Evolutionary conservation across 257 asterid species (phyloP).

Genomic region (Rubia yunnanensis): DNA sequence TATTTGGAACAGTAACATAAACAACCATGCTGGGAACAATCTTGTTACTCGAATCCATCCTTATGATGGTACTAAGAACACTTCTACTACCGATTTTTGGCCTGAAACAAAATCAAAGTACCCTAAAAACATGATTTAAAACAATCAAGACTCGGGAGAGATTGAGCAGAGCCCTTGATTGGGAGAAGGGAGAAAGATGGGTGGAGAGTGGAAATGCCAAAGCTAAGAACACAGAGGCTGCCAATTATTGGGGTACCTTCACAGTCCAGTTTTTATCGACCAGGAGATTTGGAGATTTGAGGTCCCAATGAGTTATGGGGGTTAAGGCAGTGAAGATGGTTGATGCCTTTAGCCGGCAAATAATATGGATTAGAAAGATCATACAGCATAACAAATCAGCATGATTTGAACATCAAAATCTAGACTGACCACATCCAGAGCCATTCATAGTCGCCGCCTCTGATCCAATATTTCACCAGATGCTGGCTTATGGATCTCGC

Average conservation of each 20-base stretch:
- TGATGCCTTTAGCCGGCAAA: slow-evolving; percentile 74
- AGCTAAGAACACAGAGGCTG: slow-evolving; percentile 68
- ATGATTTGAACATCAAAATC: slow-evolving; percentile 1
- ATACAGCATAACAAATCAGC: not conserved
- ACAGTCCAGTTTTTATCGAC: no score
- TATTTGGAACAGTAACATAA: slow-evolving; percentile 89
- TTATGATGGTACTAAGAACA: slow-evolving; percentile 21
- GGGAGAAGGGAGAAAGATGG: slow-evolving; percentile 20
- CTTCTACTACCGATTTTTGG: slow-evolving; percentile 33
- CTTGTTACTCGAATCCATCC: slow-evolving; percentile 63
- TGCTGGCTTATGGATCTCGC: slow-evolving; percentile 83
- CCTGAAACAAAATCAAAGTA: slow-evolving; percentile 22
- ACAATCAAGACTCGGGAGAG: slow-evolving; percentile 23
- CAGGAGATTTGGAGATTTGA: slow-evolving; percentile 69
- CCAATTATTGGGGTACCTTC: slow-evolving; percentile 89
- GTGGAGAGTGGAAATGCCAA: slow-evolving; percentile 62
- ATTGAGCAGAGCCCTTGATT: slow-evolving; percentile 38
- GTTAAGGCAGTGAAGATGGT: slow-evolving; percentile 67
- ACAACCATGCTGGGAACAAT: slow-evolving; percentile 89
- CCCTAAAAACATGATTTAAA: not conserved
- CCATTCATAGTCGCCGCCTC: slow-evolving; percentile 81
- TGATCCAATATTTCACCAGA: slow-evolving; percentile 73
- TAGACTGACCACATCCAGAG: slow-evolving; percentile 78
- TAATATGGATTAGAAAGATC: slow-evolving; percentile 9
- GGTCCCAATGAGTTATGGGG: slow-evolving; percentile 91